A percentile compares a stretch with the other conserved stretches of the same genome.
Evolutionary conservation across 2,329 filamentous ascomycete genomes (phyloP).

Genomic region (Phaeosphaeriaceae sp.): DNA sequence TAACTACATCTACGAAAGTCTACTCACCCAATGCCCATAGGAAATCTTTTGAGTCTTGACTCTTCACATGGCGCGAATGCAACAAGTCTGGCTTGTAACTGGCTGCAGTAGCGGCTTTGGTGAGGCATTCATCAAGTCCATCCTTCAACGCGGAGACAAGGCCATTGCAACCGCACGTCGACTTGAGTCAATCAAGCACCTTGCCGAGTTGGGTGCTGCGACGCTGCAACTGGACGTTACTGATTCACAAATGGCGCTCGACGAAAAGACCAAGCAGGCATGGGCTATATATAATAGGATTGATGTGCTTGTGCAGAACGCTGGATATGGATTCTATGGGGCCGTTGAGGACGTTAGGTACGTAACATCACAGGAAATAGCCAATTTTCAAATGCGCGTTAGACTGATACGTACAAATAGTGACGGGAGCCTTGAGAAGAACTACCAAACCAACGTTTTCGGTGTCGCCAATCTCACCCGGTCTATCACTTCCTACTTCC

Average conservation of each 20-base stretch:
- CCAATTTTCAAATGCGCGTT: too few species aligned
- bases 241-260: slow-evolving; percentile 26
- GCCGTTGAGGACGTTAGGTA: slow-evolving; percentile 23
- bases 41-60: too few species aligned
- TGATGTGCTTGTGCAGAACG: slow-evolving; percentile 36
- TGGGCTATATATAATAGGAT: too few species aligned
- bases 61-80: too few species aligned
- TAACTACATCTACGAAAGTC: too few species aligned
- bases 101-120: slow-evolving; percentile 62
- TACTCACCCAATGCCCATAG: too few species aligned
- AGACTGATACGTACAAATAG: too few species aligned
- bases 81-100: slow-evolving; percentile 64
- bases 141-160: slow-evolving; percentile 49
- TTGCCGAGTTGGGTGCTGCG: slow-evolving; percentile 32
- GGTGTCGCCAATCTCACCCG: slow-evolving; percentile 40
- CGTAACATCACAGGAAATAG: too few species aligned
- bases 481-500: slow-evolving; percentile 48
- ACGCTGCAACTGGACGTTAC: slow-evolving; percentile 44
- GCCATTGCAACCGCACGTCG: slow-evolving; percentile 53
- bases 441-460: slow-evolving; percentile 8
- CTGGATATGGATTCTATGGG: slow-evolving; percentile 23
- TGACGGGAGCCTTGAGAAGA: too few species aligned
- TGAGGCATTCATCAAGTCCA: slow-evolving; percentile 45
- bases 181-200: slow-evolving; percentile 28
- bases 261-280: too few species aligned